phyloP scores from a whole-genome alignment of 208 protist species.

The Trypanosoma vivax region DNA sequence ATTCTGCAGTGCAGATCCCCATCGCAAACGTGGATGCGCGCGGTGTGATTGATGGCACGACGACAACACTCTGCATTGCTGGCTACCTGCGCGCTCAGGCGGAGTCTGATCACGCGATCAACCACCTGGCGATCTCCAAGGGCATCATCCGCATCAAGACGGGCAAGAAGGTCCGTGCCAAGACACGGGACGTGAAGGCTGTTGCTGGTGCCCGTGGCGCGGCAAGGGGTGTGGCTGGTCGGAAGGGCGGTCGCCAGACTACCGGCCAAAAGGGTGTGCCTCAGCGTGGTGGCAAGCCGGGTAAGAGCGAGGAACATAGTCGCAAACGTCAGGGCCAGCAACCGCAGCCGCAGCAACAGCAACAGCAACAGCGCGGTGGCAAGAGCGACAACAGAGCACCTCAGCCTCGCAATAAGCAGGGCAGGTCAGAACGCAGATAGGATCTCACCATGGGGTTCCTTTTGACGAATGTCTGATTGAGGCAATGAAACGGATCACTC shows the following conservation, averaged over 20 bases:
- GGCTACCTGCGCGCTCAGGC: conserved; percentile 92
- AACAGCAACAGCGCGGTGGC: conserved; percentile 4
- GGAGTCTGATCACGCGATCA: conserved; percentile 92
- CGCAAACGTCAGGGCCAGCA: not conserved
- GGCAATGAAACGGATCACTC: conserved; percentile 6
- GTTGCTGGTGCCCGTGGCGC: conserved; percentile 19
- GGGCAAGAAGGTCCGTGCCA: conserved; percentile 69
- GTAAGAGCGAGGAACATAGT: conserved; percentile 10
- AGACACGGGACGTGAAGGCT: conserved; percentile 32
- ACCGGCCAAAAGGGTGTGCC: conserved; percentile 4
- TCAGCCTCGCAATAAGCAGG: conserved; percentile 7
- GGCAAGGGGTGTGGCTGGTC: conserved; percentile 16
- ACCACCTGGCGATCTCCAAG: conserved; percentile 87
- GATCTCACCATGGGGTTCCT: not conserved
- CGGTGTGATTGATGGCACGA: conserved; percentile 89
- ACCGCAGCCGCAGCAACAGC: not conserved
- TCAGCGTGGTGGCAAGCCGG: conserved; percentile 6
- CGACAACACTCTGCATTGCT: conserved; percentile 91
- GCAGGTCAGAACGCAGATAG: conserved; percentile 4
- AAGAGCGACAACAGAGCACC: conserved; percentile 13
- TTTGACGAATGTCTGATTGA: conserved; percentile 2
- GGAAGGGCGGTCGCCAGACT: conserved; percentile 10
- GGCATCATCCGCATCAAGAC: conserved; percentile 84
- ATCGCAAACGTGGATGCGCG: conserved; percentile 91
- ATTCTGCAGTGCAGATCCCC: conserved; percentile 94